Conservation (phyloP, 768 basidiomycete genomes). For the Cyclocybe aegerita region DNA sequence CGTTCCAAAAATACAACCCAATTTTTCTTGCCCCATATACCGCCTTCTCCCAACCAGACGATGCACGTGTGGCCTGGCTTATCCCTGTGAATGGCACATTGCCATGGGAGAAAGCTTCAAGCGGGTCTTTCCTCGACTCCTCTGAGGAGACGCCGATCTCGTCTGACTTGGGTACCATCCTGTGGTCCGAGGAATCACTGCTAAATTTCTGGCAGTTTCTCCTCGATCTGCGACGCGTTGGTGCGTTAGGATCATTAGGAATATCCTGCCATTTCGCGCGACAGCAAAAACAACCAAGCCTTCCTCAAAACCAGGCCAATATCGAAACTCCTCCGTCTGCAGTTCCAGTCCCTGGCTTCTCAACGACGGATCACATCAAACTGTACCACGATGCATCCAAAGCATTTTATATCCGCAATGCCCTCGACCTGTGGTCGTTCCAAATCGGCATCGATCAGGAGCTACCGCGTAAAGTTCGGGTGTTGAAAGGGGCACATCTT, state of each 20-base stretch:
- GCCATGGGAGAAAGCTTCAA: constrained; percentile 47
- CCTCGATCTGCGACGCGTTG: constrained; percentile 32
- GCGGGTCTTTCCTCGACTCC: constrained; percentile 38
- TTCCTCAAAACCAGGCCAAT: neutral
- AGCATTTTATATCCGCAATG: constrained; percentile 46
- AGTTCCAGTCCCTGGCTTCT: constrained; percentile 17
- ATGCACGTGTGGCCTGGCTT: constrained; percentile 52
- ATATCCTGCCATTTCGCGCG: constrained; percentile 44
- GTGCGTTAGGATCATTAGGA: constrained; percentile 44
- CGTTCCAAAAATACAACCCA: constrained; percentile 35
- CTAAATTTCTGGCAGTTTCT: constrained; percentile 52
- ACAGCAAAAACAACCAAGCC: neutral
- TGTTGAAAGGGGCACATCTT: constrained; percentile 48
- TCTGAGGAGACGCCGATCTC: constrained; percentile 19
- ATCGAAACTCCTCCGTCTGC: neutral
- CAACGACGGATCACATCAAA: constrained; percentile 50
- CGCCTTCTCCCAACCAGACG: constrained; percentile 26
- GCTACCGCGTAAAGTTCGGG: constrained; percentile 34
- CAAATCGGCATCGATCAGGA: constrained; percentile 5
- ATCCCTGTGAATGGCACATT: constrained; percentile 54
- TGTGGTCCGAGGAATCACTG: constrained; percentile 47
- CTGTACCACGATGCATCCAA: constrained; percentile 54
- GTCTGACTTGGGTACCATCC: constrained; percentile 26
- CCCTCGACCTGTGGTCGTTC: constrained; percentile 53
- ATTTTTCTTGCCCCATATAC: constrained; percentile 35